Base-by-base conservation (phyloP, 2,329 filamentous ascomycete genomes). In the Penicillium frequentans region DNA sequence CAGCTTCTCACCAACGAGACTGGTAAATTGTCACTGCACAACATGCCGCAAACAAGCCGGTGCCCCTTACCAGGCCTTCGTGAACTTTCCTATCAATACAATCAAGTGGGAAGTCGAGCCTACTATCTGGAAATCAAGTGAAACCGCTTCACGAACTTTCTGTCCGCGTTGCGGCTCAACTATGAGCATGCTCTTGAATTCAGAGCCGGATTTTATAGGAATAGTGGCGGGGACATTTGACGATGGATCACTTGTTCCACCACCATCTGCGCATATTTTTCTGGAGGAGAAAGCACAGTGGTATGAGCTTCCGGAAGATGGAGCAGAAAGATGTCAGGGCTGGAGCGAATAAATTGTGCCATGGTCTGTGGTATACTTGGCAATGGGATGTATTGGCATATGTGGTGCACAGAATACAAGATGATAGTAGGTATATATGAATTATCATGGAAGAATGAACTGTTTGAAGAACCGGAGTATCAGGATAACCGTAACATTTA, bases 31-130 rank as follows among this genome's bases (percentile, higher is more conserved):
- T 65, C 74, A 82, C 64, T 83, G 81, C 62, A 68, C 66, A n/a
- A 75, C 75, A 42, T 84, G 81, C 59, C 79, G 80, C 55, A 77
- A 78, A 62, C 58, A 80, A 39, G 77, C 79, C 2, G 80, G 81
- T 13, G 76, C 74, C 3, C 74, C 75, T 1, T 82, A 73, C 56
- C 68, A 81, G 35, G 71, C 75, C 3, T 82, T 80, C 58, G 69
- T 72, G 8, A 57, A 70, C 9, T 75, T 82, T 42, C 66, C 73
- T 1, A 59, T 57, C 37, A 55, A 62, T 8, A 59, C 70, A 26
- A 59, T 82, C 43, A 71, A 64, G 10, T 78, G 68, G 69, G 27
- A 44, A 14, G 60, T 73, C 51, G 70, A 69, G 16, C 63, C 70
- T 6, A 74, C 68, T 31, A 66, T 63, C 7, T 67, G 75, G 37